Percentiles rank a stretch among this genome's conserved stretches.
Evolutionary conservation across 495 filamentous ascomycete species (phyloP).

Genomic region (Aspergillus carlsbadensis): DNA sequence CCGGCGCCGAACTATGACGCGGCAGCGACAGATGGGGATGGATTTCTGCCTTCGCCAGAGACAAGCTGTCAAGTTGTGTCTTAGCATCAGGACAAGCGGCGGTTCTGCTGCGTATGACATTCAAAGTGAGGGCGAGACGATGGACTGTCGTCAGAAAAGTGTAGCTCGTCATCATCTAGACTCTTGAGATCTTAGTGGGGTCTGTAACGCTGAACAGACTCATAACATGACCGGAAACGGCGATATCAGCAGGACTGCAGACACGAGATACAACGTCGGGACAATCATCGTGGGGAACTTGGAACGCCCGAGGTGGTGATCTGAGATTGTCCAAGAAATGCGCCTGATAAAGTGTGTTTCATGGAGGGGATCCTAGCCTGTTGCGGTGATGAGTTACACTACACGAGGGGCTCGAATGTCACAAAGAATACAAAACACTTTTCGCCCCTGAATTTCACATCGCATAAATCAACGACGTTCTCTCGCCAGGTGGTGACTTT

Average conservation of each 20-base stretch:
- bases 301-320: background rate
- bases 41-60: background rate
- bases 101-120: too few species aligned
- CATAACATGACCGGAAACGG: slow-evolving; percentile 9
- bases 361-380: slow-evolving; percentile 14
- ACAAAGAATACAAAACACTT: slow-evolving; percentile 1
- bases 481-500: too few species aligned
- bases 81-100: too few species aligned
- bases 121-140: too few species aligned
- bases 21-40: slow-evolving; percentile 10
- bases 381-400: slow-evolving; percentile 14
- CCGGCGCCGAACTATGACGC: slow-evolving; percentile 12
- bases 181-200: background rate
- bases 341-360: slow-evolving; percentile 3
- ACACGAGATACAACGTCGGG: slow-evolving; percentile 9
- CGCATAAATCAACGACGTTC: background rate
- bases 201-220: slow-evolving; percentile 9
- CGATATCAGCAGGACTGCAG: background rate
- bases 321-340: slow-evolving; percentile 5
- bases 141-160: background rate
- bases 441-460: background rate
- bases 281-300: too few species aligned
- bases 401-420: background rate
- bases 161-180: background rate
- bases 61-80: too few species aligned